Evolutionary conservation across 148 eudicot species (phyloP).

Genomic region (Camellia lanceoleosa): DNA sequence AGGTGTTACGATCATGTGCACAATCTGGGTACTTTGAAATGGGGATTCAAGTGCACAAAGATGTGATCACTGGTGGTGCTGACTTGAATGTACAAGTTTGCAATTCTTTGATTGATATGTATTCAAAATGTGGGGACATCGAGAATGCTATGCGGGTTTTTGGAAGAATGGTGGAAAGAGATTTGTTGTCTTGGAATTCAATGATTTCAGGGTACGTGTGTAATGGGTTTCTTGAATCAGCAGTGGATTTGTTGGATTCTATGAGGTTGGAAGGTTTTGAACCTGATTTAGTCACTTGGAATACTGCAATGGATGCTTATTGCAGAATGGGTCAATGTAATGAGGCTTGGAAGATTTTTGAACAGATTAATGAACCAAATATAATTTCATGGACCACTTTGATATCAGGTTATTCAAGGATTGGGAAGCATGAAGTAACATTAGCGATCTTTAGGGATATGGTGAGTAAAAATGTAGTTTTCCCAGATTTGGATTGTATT

Average conservation of each 20-base stretch:
- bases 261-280: slow-evolving; percentile 32
- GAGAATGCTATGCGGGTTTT: slow-evolving; percentile 38
- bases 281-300: slow-evolving; percentile 52
- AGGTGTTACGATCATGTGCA: slow-evolving; percentile 43
- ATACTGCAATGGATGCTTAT: slow-evolving; percentile 58
- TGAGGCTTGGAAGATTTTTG: slow-evolving; percentile 40
- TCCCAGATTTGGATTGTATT: slow-evolving; percentile 47
- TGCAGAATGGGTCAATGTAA: slow-evolving; percentile 47
- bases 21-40: slow-evolving; percentile 8
- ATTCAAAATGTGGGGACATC: slow-evolving; percentile 39
- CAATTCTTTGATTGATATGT: slow-evolving; percentile 56
- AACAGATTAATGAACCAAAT: slow-evolving; percentile 41
- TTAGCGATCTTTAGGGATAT: slow-evolving; percentile 43
- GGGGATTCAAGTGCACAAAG: slow-evolving; percentile 48
- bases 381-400: slow-evolving; percentile 55
- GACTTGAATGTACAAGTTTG: slow-evolving; percentile 37
- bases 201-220: slow-evolving; percentile 47
- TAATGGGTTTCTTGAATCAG: slow-evolving; percentile 32
- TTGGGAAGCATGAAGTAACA: slow-evolving; percentile 33
- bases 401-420: slow-evolving; percentile 50
- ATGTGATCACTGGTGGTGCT: slow-evolving; percentile 37
- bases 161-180: slow-evolving; percentile 32
- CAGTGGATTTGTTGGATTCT: slow-evolving; percentile 32
- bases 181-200: slow-evolving; percentile 48
- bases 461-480: slow-evolving; percentile 22